Evolutionary conservation across 2,329 filamentous ascomycete genomes (phyloP).

Genomic region (Aspergillus pseudoglaucus): DNA sequence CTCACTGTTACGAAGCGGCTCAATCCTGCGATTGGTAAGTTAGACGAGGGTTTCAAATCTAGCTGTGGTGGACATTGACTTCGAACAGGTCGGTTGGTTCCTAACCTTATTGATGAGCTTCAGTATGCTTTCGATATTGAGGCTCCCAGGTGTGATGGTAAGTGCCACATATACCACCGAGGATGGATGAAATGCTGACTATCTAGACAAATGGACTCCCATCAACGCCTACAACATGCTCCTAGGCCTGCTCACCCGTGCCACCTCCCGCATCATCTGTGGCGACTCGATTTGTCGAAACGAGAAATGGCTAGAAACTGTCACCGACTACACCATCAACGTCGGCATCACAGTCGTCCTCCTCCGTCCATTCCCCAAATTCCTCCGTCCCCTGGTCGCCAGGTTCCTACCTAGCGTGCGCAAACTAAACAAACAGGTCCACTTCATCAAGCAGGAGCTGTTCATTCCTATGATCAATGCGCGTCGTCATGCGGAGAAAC

Average conservation of each 20-base stretch:
- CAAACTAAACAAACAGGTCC: slow-evolving; percentile 24
- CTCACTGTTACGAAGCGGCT: slow-evolving; percentile 18
- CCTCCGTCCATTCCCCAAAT: slow-evolving; percentile 28
- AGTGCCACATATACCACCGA: neutral
- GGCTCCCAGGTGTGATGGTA: slow-evolving; percentile 20
- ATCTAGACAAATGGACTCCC: slow-evolving; percentile 16
- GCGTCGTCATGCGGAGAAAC: slow-evolving; percentile 17
- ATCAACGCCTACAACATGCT: slow-evolving; percentile 21
- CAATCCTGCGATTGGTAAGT: slow-evolving; percentile 18
- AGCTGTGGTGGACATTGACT: neutral
- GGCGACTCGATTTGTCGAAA: slow-evolving; percentile 32
- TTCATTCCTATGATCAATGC: slow-evolving; percentile 28
- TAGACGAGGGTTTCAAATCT: too few species aligned
- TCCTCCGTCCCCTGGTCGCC: slow-evolving; percentile 29
- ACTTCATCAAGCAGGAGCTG: slow-evolving; percentile 24
- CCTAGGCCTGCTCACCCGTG: slow-evolving; percentile 30
- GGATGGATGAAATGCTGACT: neutral
- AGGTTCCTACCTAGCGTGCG: slow-evolving; percentile 29
- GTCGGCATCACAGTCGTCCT: slow-evolving; percentile 25
- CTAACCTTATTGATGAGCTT: slow-evolving; percentile 21
- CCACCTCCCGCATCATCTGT: slow-evolving; percentile 37
- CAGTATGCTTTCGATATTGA: slow-evolving; percentile 16
- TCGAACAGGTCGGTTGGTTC: slow-evolving; percentile 16
- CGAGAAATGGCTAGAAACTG: slow-evolving; percentile 31
- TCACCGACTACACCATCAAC: slow-evolving; percentile 30